phyloP scores from a whole-genome alignment of 2,329 filamentous ascomycete species.

The Colletotrichum sp. region DNA sequence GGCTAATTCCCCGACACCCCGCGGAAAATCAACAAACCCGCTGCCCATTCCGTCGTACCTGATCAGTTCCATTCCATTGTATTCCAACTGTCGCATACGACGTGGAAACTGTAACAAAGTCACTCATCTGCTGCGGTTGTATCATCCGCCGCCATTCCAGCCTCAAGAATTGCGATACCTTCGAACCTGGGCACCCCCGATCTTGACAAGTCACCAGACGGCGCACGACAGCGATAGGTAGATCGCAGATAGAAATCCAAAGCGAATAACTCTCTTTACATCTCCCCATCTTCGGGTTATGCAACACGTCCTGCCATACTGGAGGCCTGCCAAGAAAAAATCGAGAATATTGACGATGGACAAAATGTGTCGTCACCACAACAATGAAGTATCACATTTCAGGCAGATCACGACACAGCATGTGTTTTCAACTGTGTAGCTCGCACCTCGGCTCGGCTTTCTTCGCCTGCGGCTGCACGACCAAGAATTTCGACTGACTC shows the following conservation, averaged over 20 bases:
- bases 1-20: not conserved
- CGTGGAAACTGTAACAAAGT: not conserved
- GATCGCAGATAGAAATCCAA: not conserved
- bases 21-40: not conserved
- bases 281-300: not conserved
- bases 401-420: not conserved
- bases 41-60: not conserved
- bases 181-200: not conserved
- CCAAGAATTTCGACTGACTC: not conserved
- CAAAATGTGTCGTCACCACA: not conserved
- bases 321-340: not conserved
- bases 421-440: not conserved
- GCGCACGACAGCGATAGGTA: not conserved
- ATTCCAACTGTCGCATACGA: not conserved
- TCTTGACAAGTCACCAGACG: not conserved
- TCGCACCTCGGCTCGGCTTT: not conserved
- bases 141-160: not conserved
- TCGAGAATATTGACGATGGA: not conserved
- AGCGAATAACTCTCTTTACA: not conserved
- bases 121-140: not conserved
- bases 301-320: not conserved
- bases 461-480: not conserved
- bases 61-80: not conserved
- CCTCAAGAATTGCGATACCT: not conserved
- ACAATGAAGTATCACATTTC: not conserved